Conservation (phyloP, 2,329 filamentous ascomycete genomes). For the Aspergillus sp. region DNA sequence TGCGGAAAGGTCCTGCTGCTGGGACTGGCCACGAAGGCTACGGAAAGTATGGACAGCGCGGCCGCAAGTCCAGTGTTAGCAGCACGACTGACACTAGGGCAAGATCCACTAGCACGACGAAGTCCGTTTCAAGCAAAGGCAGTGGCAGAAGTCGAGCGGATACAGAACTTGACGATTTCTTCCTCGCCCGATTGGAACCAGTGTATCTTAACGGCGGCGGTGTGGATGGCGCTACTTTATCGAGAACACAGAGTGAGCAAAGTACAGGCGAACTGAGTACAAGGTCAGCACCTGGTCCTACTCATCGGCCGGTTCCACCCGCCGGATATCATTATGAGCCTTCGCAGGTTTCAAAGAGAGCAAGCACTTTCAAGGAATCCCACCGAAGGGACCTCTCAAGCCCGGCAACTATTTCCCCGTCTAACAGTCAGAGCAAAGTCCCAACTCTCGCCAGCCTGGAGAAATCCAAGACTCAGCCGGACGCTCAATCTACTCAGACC, state of each 20-base stretch:
- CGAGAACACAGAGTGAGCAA: conserved; percentile 42
- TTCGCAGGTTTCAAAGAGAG: conserved; percentile 27
- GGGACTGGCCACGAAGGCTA: conserved; percentile 87
- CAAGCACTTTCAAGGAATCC: background rate
- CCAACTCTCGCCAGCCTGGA: background rate
- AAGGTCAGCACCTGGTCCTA: conserved; percentile 27
- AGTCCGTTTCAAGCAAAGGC: conserved; percentile 40
- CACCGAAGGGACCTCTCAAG: conserved; percentile 5
- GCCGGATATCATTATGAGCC: conserved; percentile 36
- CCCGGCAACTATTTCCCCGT: background rate
- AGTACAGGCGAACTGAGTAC: conserved; percentile 37
- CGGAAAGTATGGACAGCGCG: conserved; percentile 48
- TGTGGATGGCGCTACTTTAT: conserved; percentile 31
- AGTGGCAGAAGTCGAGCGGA: conserved; percentile 43
- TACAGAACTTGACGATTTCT: conserved; percentile 49
- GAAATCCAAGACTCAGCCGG: background rate
- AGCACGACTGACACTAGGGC: conserved; percentile 41
- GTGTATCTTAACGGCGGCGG: conserved; percentile 52
- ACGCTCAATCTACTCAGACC: background rate
- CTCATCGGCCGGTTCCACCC: conserved; percentile 21
- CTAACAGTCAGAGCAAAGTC: background rate
- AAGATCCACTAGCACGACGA: conserved; percentile 43
- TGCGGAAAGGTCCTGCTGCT: conserved; percentile 76
- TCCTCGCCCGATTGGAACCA: conserved; percentile 48
- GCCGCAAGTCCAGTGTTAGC: conserved; percentile 44